phyloP scores from a whole-genome alignment of 106 monocot species.

The Posidonia australis region DNA sequence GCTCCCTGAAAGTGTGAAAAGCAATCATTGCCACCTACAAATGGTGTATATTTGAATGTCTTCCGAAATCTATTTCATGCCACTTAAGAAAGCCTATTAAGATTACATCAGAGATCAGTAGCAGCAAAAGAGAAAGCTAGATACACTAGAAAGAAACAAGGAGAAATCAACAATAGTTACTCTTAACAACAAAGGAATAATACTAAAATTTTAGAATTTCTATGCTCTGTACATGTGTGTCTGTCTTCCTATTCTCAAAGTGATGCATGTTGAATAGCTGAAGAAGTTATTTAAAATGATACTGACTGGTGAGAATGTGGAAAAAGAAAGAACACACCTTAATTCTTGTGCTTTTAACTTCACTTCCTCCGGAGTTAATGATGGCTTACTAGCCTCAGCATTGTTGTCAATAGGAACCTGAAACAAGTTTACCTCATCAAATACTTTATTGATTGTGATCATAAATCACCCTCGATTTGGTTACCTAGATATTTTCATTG shows the following conservation, averaged over 20 bases:
- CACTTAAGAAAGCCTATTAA: neutral
- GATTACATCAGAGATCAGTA: too few species aligned
- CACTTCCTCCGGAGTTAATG: constrained; percentile 70
- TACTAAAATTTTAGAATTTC: too few species aligned
- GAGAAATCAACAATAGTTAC: too few species aligned
- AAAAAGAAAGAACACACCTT: constrained; percentile 31
- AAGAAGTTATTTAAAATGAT: neutral
- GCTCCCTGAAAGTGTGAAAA: constrained; percentile 46
- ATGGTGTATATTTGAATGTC: too few species aligned
- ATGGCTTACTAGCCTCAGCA: constrained; percentile 39
- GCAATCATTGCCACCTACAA: neutral
- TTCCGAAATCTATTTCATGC: too few species aligned
- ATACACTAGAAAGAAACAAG: neutral
- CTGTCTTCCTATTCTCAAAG: too few species aligned
- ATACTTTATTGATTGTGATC: neutral
- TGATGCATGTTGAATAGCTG: neutral
- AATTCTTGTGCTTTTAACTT: constrained; percentile 87
- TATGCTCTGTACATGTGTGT: too few species aligned
- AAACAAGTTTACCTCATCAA: constrained; percentile 9
- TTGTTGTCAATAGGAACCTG: constrained; percentile 48
- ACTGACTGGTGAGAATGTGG: neutral
- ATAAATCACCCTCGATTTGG: neutral
- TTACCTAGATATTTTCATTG: neutral
- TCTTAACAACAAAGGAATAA: too few species aligned
- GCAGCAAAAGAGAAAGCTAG: too few species aligned